A percentile compares a stretch with the other conserved stretches of the same genome.
These are phyloP conservation scores for Achaetomium macrosporum DNA, from an alignment of 2,329 filamentous ascomycete species.

Conservation along the genomic window DNA sequence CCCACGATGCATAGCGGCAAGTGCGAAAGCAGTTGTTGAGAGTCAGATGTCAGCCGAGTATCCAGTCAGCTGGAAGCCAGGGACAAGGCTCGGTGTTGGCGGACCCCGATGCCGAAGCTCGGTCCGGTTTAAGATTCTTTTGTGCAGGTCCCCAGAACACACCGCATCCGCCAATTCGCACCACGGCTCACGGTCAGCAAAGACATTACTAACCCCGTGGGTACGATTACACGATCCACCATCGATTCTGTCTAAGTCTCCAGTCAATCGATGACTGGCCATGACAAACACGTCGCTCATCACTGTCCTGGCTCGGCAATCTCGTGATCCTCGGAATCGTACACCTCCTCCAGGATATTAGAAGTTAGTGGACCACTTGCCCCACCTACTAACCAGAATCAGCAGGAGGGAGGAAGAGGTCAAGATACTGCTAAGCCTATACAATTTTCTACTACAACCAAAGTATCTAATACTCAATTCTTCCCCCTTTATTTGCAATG, in stretches of 20 bases:
- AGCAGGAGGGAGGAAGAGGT: too few species aligned
- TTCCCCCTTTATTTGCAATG: too few species aligned
- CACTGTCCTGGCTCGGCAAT: constrained; percentile 3
- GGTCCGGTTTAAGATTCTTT: constrained; percentile 1
- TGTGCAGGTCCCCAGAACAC: too few species aligned
- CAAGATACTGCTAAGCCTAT: too few species aligned
- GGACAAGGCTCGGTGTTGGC: constrained; percentile 13
- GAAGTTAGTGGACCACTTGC: too few species aligned
- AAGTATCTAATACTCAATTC: too few species aligned
- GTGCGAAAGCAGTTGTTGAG: not conserved
- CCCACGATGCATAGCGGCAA: too few species aligned
- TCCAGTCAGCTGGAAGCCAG: constrained; percentile 14
- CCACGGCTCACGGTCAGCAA: not conserved
- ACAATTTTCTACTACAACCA: too few species aligned
- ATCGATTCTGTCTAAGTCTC: not conserved
- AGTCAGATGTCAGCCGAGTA: constrained; percentile 13
- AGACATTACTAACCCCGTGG: not conserved
- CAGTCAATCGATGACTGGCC: constrained; percentile 13
- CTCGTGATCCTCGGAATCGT: constrained; percentile 1
- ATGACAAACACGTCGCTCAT: constrained; percentile 15
- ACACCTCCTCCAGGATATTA: too few species aligned
- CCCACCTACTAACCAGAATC: too few species aligned
- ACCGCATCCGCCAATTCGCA: too few species aligned
- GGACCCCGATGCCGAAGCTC: constrained; percentile 17
- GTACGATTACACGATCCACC: not conserved